These are phyloP conservation scores for Logfia minima DNA, from an alignment of 129 eudicot species.

Conservation along the genomic window DNA sequence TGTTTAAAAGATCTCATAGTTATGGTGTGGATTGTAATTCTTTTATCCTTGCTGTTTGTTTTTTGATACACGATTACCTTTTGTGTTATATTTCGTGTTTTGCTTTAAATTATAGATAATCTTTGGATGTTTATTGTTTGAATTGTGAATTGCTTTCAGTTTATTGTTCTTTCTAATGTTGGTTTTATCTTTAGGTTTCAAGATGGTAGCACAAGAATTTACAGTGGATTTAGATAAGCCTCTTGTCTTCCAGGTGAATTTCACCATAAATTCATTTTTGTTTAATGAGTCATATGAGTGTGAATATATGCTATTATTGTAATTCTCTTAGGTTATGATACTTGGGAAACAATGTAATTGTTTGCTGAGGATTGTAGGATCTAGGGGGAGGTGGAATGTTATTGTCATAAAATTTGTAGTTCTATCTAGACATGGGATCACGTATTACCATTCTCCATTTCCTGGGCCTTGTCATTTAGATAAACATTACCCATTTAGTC, in stretches of 20 bases:
- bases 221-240: conserved; percentile 84
- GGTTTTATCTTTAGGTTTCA: conserved; percentile 33
- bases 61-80: not conserved
- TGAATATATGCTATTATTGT: not conserved
- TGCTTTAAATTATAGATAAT: not conserved
- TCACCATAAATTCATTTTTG: not conserved
- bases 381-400: not conserved
- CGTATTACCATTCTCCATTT: not conserved
- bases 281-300: not conserved
- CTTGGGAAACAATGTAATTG: not conserved
- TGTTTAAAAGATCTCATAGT: not conserved
- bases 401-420: not conserved
- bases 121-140: not conserved
- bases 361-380: not conserved
- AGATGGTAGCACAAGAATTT: conserved; percentile 81
- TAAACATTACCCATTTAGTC: not conserved
- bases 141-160: not conserved
- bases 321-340: not conserved
- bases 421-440: not conserved
- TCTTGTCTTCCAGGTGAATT: conserved; percentile 84
- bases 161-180: not conserved
- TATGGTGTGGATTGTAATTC: not conserved
- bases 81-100: not conserved
- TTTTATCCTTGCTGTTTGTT: not conserved
- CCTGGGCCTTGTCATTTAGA: not conserved